Conservation (phyloP, 2,329 filamentous ascomycete species). For the Trichoderma koningii region DNA sequence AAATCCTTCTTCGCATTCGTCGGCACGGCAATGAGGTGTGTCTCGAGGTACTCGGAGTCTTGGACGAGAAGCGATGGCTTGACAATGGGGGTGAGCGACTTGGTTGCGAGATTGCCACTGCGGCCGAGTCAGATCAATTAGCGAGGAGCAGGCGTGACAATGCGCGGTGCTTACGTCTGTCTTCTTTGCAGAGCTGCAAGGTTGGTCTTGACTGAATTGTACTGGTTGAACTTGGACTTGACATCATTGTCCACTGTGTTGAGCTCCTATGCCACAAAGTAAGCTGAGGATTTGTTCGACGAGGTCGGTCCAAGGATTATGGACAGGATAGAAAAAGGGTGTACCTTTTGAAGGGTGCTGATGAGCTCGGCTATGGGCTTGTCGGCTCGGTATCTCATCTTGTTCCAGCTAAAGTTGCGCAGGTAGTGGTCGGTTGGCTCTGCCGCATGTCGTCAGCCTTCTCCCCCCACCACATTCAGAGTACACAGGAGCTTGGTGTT, state of each 20-base stretch:
- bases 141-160: neutral
- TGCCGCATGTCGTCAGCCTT: constrained; percentile 46
- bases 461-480: constrained; percentile 6
- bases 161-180: constrained; percentile 67
- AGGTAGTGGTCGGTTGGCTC: constrained; percentile 96
- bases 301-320: neutral
- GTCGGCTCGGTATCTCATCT: constrained; percentile 93
- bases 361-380: constrained; percentile 86
- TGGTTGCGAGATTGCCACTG: constrained; percentile 90
- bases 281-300: neutral
- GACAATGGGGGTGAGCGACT: constrained; percentile 87
- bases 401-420: constrained; percentile 90
- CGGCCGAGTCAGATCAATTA: constrained; percentile 2
- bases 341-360: constrained; percentile 82
- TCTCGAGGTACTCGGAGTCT: constrained; percentile 95
- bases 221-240: constrained; percentile 90
- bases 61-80: constrained; percentile 77
- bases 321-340: neutral
- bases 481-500: neutral
- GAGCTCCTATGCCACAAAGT: constrained; percentile 64
- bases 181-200: constrained; percentile 79
- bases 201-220: constrained; percentile 86
- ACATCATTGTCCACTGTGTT: constrained; percentile 93
- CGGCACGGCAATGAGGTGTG: constrained; percentile 89
- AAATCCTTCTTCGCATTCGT: constrained; percentile 82